Base-by-base conservation (phyloP, 306 rosid genomes). In the Chamaecrista fasciculata region DNA sequence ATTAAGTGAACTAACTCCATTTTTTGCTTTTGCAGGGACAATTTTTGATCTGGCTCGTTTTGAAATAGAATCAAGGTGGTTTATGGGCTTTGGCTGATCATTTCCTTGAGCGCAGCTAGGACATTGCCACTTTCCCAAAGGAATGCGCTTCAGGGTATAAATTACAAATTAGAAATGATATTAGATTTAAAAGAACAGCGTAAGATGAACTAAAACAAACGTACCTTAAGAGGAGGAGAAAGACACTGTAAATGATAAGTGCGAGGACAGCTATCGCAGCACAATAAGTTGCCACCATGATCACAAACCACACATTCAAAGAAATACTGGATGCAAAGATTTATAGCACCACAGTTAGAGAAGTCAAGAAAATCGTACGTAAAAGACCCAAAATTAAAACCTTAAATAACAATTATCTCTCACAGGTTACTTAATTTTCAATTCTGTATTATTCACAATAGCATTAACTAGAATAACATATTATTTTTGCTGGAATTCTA, bases 191-290 rank as follows among this genome's bases (percentile, higher is more conserved):
- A 52, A 61, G n/a, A 40, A 62, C 23, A 70, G 26, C 20, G 66
- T 59, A 62, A 55, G 31, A 62, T 69, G 50, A 50, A 81, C 61
- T 25, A 39, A 67, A 81, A 31, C 57, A 34, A 42, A 59, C 84
- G 77, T 81, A 95, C 99, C 99, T 95, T 95, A 70, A 95, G 97
- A 78, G 99, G 99, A 20, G 99, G 99, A 75, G 80, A 70, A 40
- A 95, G 99, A 71, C 99, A 95, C 81, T 95, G 92, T 58, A 89
- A 82, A 79, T 95, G 99, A 80, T 95, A 95, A 11, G 99, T 95
- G 75, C 84, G 87, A 63, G 99, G 99, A 81, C 99, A 95, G 79
- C 89, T 83, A 82, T 95, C 99, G 71, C 99, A 95, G 81, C 99
- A 95, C 79, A 95, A 75, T 80, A 95, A 87, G 95, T 91, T 88